Evolutionary conservation across 2,329 filamentous ascomycete species (phyloP).

Genomic region (Fusarium domesticum): DNA sequence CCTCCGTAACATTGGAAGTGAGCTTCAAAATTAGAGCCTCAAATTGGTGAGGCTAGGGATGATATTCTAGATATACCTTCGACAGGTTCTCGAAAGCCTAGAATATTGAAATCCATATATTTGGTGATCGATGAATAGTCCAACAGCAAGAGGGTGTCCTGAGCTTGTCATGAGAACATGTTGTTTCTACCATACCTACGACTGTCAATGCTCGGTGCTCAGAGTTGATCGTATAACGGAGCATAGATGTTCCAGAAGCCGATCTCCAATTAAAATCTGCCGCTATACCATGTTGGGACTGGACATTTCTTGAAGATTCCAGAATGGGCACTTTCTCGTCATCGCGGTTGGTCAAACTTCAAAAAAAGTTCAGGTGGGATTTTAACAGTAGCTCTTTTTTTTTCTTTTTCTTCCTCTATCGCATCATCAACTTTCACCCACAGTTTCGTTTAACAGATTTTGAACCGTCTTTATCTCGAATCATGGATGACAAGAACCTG

Average conservation of each 20-base stretch:
- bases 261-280: too few species aligned
- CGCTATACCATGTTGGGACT: constrained; percentile 28
- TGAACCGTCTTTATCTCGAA: too few species aligned
- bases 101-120: too few species aligned
- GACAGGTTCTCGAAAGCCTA: background rate
- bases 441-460: too few species aligned
- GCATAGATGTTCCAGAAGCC: constrained; percentile 14
- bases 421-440: background rate
- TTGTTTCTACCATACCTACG: too few species aligned
- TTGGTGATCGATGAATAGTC: too few species aligned
- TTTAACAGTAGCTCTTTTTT: background rate
- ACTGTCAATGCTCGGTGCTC: too few species aligned
- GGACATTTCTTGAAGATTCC: constrained; percentile 41
- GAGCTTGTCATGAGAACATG: too few species aligned
- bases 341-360: constrained; percentile 17
- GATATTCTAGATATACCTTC: too few species aligned
- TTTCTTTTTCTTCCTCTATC: background rate
- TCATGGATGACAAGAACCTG: constrained; percentile 55
- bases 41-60: too few species aligned
- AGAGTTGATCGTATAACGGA: constrained; percentile 10
- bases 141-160: too few species aligned
- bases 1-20: background rate
- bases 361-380: constrained; percentile 15
- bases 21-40: too few species aligned
- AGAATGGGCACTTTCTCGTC: constrained; percentile 35